Conservation (phyloP, 78 protist species). For the Monosiga brevicollis region DNA sequence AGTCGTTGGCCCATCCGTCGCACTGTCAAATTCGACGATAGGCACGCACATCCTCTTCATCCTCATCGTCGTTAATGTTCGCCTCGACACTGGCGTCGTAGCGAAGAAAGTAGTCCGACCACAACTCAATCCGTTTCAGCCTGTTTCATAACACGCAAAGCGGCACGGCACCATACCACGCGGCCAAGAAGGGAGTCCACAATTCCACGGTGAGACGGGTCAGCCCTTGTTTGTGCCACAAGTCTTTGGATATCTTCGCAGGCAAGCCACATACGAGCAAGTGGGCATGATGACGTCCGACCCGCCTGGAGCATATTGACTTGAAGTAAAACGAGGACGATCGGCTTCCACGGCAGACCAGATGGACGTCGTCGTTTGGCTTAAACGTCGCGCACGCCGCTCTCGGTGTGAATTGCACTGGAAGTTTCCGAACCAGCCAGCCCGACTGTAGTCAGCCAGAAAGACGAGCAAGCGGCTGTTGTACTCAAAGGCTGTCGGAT, state of each 20-base stretch:
- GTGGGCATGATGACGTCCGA: not conserved
- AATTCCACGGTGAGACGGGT: not conserved
- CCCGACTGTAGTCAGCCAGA: slow-evolving; percentile 34
- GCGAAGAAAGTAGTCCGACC: not conserved
- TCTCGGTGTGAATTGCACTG: slow-evolving; percentile 55
- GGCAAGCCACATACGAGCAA: not conserved
- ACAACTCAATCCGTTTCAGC: not conserved
- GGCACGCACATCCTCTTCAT: not conserved
- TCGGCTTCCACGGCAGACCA: not conserved
- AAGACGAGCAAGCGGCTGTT: slow-evolving; percentile 48
- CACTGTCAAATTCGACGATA: not conserved
- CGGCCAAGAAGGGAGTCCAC: not conserved
- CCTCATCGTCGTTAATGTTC: not conserved
- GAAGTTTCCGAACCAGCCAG: slow-evolving; percentile 71
- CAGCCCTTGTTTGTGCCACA: not conserved
- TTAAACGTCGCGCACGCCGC: not conserved
- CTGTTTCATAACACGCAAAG: not conserved
- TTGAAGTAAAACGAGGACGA: not conserved
- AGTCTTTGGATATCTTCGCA: not conserved
- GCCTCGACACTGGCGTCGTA: not conserved
- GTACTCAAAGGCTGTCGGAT: slow-evolving; percentile 72
- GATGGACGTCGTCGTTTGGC: not conserved
- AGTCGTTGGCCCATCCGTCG: not conserved
- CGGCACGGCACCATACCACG: not conserved
- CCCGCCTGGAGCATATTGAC: not conserved